phyloP scores from a whole-genome alignment of 441 rosid genomes.

The Erodium texanum region DNA sequence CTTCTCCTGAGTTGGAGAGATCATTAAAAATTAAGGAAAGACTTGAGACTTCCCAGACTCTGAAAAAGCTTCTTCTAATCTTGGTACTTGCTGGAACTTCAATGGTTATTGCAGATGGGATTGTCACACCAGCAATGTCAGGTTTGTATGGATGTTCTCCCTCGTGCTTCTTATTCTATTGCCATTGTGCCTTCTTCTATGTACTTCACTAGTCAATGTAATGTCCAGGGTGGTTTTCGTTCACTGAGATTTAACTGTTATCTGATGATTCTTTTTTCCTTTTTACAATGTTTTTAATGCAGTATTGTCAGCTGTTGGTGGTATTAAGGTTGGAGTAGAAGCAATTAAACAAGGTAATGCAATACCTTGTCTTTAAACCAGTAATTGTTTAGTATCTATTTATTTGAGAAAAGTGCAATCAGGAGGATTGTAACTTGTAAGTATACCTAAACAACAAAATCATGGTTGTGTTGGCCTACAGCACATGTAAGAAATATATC shows the following conservation, averaged over 20 bases:
- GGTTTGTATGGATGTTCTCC: constrained; percentile 40
- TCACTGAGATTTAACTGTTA: too few relatives aligned
- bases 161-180: constrained; percentile 12
- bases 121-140: constrained; percentile 96
- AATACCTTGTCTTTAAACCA: neutral
- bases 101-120: constrained; percentile 95
- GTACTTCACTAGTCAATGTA: neutral
- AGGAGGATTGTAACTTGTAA: too few relatives aligned
- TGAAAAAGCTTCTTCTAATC: constrained; percentile 69
- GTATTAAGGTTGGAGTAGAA: constrained; percentile 72
- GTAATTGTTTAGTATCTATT: constrained; percentile 7
- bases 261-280: too few relatives aligned
- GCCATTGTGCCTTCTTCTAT: neutral
- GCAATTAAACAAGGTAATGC: constrained; percentile 65
- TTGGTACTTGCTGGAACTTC: constrained; percentile 93
- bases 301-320: constrained; percentile 94
- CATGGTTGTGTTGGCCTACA: neutral
- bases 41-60: constrained; percentile 62
- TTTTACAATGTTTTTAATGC: constrained; percentile 24
- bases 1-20: constrained; percentile 93
- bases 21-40: constrained; percentile 87
- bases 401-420: constrained; percentile 1
- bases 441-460: too few relatives aligned
- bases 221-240: constrained; percentile 4
- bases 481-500: too few relatives aligned